Base-by-base conservation (phyloP, 495 filamentous ascomycete species). In the Podospora sp. region DNA sequence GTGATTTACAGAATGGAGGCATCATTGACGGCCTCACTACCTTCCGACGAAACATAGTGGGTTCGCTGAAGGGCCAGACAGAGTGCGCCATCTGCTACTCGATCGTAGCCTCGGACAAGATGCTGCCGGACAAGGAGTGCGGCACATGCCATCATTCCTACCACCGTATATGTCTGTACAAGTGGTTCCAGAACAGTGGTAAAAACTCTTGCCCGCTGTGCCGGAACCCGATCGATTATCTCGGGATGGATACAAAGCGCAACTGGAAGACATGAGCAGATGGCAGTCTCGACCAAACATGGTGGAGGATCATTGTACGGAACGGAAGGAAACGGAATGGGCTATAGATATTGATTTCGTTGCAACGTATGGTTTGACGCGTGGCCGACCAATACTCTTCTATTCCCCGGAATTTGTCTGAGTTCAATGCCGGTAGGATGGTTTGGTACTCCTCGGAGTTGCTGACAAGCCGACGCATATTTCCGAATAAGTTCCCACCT, bases 31-130 rank as follows among this genome's bases (percentile, higher is more conserved):
- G 93, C 0, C 82, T 99, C 24, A 80, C 87, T 26, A 87, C 91
- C 21, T 97, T 94, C 85, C 84, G 90, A 29, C 85, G 87, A 61
- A 97, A 97, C 76, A 88, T 98, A 1, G 85, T 87, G 16, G 91
- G 92, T 1, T 90, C 93, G 12, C 82, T 99, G 68, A 94, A 96
- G 79, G 94, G 92, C 3, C 93, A 98, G 75, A 93, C 86, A 14
- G 95, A 98, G 80, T 99, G 95, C 73, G 92, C 95, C 4, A 98
- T 98, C 74, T 99, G 95, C 81, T 98, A 97, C 79, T 92, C 89
- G 55, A 93, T 98, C 70, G 90, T 99, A 62, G 90, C 91, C 27
- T 87, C 85, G 18, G 93, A 96, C 75, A 91, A 91, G 82, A 89
- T 89, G 78, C 85, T 96, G 69, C 95, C 96, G 0, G 93, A 91